Evolutionary conservation across 805 yeast genomes (phyloP).

Genomic region (Saccharomycopsis microspora): DNA sequence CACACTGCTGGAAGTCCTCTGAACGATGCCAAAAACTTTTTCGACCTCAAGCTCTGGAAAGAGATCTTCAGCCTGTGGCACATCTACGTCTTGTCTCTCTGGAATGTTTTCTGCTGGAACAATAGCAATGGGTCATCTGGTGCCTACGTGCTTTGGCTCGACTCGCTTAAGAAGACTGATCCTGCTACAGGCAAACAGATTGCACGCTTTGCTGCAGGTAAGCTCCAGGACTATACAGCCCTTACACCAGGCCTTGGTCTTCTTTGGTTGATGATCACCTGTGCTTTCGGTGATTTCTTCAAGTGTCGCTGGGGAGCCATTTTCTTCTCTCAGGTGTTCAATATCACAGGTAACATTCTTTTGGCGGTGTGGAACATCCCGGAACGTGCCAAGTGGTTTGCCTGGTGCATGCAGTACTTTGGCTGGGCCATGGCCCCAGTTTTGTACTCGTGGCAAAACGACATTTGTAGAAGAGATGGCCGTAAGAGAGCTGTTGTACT

Average conservation of each 20-base stretch:
- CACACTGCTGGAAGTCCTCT: slow-evolving; percentile 2
- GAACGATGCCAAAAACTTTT: slow-evolving; percentile 19
- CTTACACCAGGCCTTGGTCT: slow-evolving; percentile 56
- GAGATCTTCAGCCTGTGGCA: slow-evolving; percentile 40
- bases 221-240: slow-evolving; percentile 37
- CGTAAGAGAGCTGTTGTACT: slow-evolving; percentile 44
- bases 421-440: slow-evolving; percentile 58
- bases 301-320: slow-evolving; percentile 42
- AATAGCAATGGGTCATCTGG: slow-evolving; percentile 46
- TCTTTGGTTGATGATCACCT: slow-evolving; percentile 29
- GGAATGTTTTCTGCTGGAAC: slow-evolving; percentile 54
- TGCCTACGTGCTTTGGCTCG: slow-evolving; percentile 51
- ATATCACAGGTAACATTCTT: slow-evolving; percentile 39
- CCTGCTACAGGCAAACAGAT: background rate
- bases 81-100: slow-evolving; percentile 42
- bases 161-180: slow-evolving; percentile 24
- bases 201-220: slow-evolving; percentile 28
- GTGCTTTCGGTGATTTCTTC: slow-evolving; percentile 39
- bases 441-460: slow-evolving; percentile 46
- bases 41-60: slow-evolving; percentile 36
- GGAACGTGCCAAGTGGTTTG: slow-evolving; percentile 52
- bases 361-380: slow-evolving; percentile 51
- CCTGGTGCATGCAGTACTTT: slow-evolving; percentile 46
- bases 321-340: slow-evolving; percentile 37
- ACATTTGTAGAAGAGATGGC: slow-evolving; percentile 45